Evolutionary conservation across 164 flowering plant genomes (phyloP).

Genomic region (Kalanchoe fedtschenkoi): DNA sequence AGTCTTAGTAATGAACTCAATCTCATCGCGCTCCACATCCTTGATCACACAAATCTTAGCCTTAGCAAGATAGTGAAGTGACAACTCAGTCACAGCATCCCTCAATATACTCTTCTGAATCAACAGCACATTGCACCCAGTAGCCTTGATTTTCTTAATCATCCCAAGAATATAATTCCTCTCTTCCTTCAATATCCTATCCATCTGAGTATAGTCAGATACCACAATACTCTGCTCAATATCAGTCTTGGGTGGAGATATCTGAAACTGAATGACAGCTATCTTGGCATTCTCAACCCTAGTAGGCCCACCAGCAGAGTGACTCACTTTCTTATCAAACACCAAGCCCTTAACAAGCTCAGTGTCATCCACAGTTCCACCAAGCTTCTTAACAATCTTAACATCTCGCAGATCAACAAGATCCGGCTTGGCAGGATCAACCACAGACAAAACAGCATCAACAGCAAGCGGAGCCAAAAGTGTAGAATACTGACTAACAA

Average conservation of each 20-base stretch:
- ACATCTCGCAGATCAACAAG: conserved; percentile 71
- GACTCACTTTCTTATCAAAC: conserved; percentile 86
- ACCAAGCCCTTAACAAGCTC: conserved; percentile 72
- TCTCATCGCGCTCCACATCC: conserved; percentile 78
- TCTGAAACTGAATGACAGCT: conserved; percentile 87
- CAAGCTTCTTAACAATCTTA: conserved; percentile 81
- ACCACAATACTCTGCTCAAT: conserved; percentile 91
- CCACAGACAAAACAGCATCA: conserved; percentile 65
- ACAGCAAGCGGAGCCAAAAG: conserved; percentile 86
- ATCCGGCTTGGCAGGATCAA: conserved; percentile 64
- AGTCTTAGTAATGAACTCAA: conserved; percentile 93
- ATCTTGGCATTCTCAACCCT: conserved; percentile 81
- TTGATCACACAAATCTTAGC: conserved; percentile 9
- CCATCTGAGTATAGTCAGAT: conserved; percentile 92
- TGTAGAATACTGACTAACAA: conserved; percentile 83
- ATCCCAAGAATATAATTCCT: conserved; percentile 79
- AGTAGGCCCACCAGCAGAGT: conserved; percentile 78
- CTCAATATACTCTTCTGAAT: conserved; percentile 71
- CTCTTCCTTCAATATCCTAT: conserved; percentile 89
- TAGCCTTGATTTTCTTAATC: conserved; percentile 79
- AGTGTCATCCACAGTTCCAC: conserved; percentile 91
- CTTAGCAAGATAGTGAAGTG: conserved; percentile 63
- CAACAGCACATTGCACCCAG: conserved; percentile 59
- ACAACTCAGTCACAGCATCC: conserved; percentile 68
- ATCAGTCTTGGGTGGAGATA: conserved; percentile 92